Evolutionary conservation across 2,329 filamentous ascomycete species (phyloP).

Genomic region (Trichoderma brevicompactum): DNA sequence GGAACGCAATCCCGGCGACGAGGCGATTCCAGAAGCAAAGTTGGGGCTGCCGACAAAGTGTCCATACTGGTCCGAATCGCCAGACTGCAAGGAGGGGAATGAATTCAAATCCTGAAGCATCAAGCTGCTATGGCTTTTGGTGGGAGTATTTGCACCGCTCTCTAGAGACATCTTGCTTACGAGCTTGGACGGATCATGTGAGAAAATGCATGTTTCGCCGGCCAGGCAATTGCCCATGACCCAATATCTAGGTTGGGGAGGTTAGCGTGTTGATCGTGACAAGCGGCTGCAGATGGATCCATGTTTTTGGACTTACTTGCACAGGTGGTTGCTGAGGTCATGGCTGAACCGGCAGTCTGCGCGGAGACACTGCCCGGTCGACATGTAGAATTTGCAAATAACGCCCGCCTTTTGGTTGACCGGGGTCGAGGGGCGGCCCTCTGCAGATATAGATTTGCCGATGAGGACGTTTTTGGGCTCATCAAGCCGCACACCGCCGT

Average conservation of each 20-base stretch:
- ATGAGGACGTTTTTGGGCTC: slow-evolving; percentile 75
- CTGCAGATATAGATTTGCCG: slow-evolving; percentile 84
- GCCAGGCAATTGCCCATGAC: slow-evolving; percentile 94
- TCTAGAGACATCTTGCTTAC: slow-evolving; percentile 80
- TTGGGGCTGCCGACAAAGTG: slow-evolving; percentile 58
- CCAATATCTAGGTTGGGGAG: slow-evolving; percentile 73
- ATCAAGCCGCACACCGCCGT: slow-evolving; percentile 46
- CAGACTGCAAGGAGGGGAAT: slow-evolving; percentile 76
- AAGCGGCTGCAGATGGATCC: not conserved
- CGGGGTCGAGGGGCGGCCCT: slow-evolving; percentile 76
- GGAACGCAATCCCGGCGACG: slow-evolving; percentile 72
- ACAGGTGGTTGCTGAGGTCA: slow-evolving; percentile 91
- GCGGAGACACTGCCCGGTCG: slow-evolving; percentile 91
- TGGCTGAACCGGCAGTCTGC: slow-evolving; percentile 98
- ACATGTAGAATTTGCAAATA: slow-evolving; percentile 96
- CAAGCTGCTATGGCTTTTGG: slow-evolving; percentile 66
- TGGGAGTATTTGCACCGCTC: slow-evolving; percentile 63
- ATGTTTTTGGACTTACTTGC: slow-evolving; percentile 74
- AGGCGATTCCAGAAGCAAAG: slow-evolving; percentile 57
- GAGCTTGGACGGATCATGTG: slow-evolving; percentile 87
- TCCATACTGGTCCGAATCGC: slow-evolving; percentile 62
- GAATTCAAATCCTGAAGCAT: slow-evolving; percentile 82
- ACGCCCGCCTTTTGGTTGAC: slow-evolving; percentile 79
- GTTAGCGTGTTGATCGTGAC: not conserved
- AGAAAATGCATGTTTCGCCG: slow-evolving; percentile 93